phyloP scores from a whole-genome alignment of 2,329 filamentous ascomycete species.

The Tolypocladium ophioglossoides region DNA sequence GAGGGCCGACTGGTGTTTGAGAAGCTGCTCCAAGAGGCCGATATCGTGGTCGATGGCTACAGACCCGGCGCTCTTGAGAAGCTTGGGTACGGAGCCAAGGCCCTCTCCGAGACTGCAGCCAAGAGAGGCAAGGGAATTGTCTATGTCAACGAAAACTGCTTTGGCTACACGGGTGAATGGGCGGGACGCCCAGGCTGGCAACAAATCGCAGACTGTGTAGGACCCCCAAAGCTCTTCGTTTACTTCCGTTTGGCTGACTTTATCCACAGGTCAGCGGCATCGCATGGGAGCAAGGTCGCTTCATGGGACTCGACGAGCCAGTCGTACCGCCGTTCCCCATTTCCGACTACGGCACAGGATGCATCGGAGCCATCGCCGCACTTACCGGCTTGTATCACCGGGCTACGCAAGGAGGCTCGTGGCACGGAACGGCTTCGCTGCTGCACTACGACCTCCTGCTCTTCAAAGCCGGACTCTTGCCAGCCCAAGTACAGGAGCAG shows the following conservation, averaged over 20 bases:
- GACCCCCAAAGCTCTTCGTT: conserved; percentile 1
- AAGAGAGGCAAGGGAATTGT: conserved; percentile 51
- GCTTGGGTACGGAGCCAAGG: conserved; percentile 51
- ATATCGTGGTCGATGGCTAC: conserved; percentile 59
- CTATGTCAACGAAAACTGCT: conserved; percentile 63
- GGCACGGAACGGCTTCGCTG: conserved; percentile 52
- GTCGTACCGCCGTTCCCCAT: conserved; percentile 56
- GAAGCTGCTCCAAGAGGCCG: conserved; percentile 46
- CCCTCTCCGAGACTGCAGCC: conserved; percentile 40
- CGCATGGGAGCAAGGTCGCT: conserved; percentile 50
- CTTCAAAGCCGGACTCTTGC: conserved; percentile 48
- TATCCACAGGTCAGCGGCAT: conserved; percentile 37
- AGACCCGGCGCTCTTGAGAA: conserved; percentile 53
- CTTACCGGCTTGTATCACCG: conserved; percentile 53
- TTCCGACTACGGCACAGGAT: conserved; percentile 60
- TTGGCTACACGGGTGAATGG: conserved; percentile 52
- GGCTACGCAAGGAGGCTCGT: conserved; percentile 53
- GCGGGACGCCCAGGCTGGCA: conserved; percentile 57
- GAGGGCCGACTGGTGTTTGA: conserved; percentile 47
- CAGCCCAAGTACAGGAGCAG: conserved; percentile 37
- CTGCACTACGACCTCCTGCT: conserved; percentile 60
- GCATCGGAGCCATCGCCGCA: conserved; percentile 59
- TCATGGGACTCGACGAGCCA: conserved; percentile 51
- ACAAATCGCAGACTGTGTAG: conserved; percentile 55
- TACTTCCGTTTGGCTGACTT: background rate